Base-by-base conservation (phyloP, 352 stramenopile genomes). In the Halophytophthora polymorphica region DNA sequence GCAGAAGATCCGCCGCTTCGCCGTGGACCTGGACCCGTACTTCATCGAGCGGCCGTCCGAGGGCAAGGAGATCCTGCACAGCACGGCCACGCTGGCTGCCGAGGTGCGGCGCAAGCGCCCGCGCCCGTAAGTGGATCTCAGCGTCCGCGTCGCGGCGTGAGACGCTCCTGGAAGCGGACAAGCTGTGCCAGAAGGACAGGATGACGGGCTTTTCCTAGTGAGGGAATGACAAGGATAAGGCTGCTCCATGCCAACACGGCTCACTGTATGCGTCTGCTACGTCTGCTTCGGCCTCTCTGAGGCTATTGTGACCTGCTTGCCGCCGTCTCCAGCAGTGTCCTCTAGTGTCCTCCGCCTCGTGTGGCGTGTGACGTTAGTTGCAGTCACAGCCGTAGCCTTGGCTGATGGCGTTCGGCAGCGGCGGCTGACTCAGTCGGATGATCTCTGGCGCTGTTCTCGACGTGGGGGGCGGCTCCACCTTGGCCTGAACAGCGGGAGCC, bases 1-100 rank as follows among this genome's bases (percentile, higher is more conserved):
- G 5, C 78, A 92, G 29, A 87, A 88, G 58, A 90, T 94, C 49
- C 77, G 81, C 23, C 75, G 83, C 21, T 91, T 94, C 56, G 75
- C 82, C 21, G 74, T 84, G 14, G 82, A 94, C 50, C 39, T 94
- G 39, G 82, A 92, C 33, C 81, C 83, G 51, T 93, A 90, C 62
- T 91, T 93, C 28, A 79, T 93, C 53, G 83, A 91, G 53, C 74
- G 83, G 12, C 83, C 83, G 21, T 89, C 79, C 2, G 83, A 93
- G 57, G 79, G 83, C 50, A 93, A 93, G 38, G 83, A 93, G 49
- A 90, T 93, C 37, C 56, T 90, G 18, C 77, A 90, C 61, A 89
- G 80, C 42, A 93, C 82, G 25, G 83, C 82, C 10, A 93, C 80
- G 6, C 54, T 93, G 18, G 81, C 80, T 22, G 83, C 80, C 7